Evolutionary conservation across 2,329 filamentous ascomycete genomes (phyloP).

Genomic region (Talaromyces sp.): DNA sequence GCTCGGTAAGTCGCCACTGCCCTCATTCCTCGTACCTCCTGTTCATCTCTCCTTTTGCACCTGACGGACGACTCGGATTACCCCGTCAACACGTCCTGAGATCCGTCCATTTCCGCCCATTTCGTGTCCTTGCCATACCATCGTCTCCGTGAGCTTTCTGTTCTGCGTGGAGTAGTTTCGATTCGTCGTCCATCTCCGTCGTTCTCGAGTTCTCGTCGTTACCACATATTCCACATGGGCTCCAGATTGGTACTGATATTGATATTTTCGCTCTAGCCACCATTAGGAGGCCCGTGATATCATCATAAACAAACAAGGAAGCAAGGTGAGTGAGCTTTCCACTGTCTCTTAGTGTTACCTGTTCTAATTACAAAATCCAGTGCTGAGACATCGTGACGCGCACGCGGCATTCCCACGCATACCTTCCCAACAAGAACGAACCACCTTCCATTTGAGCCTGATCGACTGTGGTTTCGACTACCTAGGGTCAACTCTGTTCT

Average conservation of each 20-base stretch:
- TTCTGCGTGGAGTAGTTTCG: not conserved
- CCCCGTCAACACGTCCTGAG: not conserved
- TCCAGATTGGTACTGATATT: not conserved
- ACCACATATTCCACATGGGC: not conserved
- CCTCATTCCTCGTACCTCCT: not conserved
- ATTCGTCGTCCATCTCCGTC: not conserved
- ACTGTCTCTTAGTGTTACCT: not conserved
- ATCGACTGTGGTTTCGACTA: not conserved
- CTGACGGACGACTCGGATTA: not conserved
- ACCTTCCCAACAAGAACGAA: not conserved
- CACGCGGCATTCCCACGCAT: not conserved
- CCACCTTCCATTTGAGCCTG: not conserved
- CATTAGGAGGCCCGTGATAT: not conserved
- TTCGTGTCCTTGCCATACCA: not conserved
- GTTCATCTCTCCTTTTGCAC: not conserved
- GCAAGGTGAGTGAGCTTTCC: not conserved
- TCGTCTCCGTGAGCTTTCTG: not conserved
- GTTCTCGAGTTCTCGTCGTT: not conserved
- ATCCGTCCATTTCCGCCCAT: not conserved
- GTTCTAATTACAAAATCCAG: not conserved
- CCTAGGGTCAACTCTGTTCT: not conserved
- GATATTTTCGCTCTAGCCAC: not conserved
- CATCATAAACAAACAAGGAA: not conserved
- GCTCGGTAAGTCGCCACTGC: not conserved
- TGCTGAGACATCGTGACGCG: not conserved